Evolutionary conservation across 164 flowering plant species (phyloP).

Genomic region (Vitis rupestris): DNA sequence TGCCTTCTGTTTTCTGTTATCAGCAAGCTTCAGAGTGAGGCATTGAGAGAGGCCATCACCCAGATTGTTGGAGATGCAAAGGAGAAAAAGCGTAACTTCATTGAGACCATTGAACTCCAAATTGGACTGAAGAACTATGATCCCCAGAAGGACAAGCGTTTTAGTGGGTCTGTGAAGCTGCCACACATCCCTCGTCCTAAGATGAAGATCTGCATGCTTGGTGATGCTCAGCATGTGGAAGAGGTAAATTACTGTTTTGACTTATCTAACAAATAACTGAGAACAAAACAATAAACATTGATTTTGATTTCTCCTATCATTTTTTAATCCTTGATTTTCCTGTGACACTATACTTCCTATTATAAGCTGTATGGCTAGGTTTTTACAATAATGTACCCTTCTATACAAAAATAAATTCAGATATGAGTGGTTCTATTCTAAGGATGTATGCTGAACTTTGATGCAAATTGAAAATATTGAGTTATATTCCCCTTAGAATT

Average conservation of each 20-base stretch:
- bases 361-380: too few relatives aligned
- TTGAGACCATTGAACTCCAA: slow-evolving; percentile 41
- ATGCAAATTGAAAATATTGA: too few relatives aligned
- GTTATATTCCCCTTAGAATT: too few relatives aligned
- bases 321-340: too few relatives aligned
- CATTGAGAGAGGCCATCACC: slow-evolving; percentile 29
- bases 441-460: too few relatives aligned
- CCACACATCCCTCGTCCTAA: slow-evolving; percentile 37
- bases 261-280: too few relatives aligned
- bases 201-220: slow-evolving; percentile 38
- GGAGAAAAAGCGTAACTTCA: slow-evolving; percentile 35
- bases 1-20: not conserved
- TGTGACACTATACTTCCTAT: too few relatives aligned
- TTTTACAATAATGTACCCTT: too few relatives aligned
- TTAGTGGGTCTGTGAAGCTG: slow-evolving; percentile 35
- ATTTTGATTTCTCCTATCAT: too few relatives aligned
- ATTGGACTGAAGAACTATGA: slow-evolving; percentile 42
- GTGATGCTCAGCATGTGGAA: slow-evolving; percentile 40
- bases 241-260: slow-evolving; percentile 18
- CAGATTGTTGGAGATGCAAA: slow-evolving; percentile 11
- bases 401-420: too few relatives aligned
- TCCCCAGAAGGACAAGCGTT: slow-evolving; percentile 40
- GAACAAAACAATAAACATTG: too few relatives aligned
- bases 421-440: too few relatives aligned
- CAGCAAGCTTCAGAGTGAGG: slow-evolving; percentile 31